Conservation (phyloP, 2,329 filamentous ascomycete species). For the Paecilomyces sp. region DNA sequence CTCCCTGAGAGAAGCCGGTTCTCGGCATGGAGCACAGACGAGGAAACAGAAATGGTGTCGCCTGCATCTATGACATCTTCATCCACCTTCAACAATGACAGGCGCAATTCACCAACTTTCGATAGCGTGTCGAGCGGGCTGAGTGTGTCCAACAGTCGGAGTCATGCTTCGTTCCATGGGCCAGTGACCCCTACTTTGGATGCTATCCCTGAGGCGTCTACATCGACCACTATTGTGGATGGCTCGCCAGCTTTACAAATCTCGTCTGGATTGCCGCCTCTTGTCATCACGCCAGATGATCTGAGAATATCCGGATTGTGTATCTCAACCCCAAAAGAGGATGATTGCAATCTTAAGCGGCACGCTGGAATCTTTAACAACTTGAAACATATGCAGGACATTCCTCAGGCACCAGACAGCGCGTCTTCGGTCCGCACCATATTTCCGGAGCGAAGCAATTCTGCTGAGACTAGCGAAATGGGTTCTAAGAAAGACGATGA, state of each 20-base stretch:
- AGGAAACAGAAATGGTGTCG: slow-evolving; percentile 26
- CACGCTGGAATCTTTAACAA: slow-evolving; percentile 28
- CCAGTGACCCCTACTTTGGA: slow-evolving; percentile 31
- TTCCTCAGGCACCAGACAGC: slow-evolving; percentile 18
- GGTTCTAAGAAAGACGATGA: neutral
- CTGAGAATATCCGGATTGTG: slow-evolving; percentile 23
- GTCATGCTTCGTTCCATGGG: slow-evolving; percentile 18
- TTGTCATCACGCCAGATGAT: slow-evolving; percentile 17
- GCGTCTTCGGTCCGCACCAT: slow-evolving; percentile 7
- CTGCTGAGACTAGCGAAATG: neutral
- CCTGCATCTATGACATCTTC: slow-evolving; percentile 29
- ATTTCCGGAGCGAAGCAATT: neutral
- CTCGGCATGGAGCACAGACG: slow-evolving; percentile 30
- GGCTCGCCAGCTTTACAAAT: slow-evolving; percentile 18
- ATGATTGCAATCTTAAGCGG: slow-evolving; percentile 29
- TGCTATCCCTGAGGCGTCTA: slow-evolving; percentile 20
- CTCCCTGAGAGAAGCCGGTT: slow-evolving; percentile 29
- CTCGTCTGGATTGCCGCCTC: slow-evolving; percentile 15
- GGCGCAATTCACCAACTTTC: slow-evolving; percentile 11
- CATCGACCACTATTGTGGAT: slow-evolving; percentile 18
- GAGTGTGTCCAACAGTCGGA: slow-evolving; percentile 1
- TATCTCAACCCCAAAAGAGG: slow-evolving; percentile 23
- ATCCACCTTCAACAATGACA: slow-evolving; percentile 22
- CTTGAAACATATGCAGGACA: slow-evolving; percentile 20
- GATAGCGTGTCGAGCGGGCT: slow-evolving; percentile 4